phyloP scores from a whole-genome alignment of 2,329 filamentous ascomycete genomes.

The Aureobasidium sp. region DNA sequence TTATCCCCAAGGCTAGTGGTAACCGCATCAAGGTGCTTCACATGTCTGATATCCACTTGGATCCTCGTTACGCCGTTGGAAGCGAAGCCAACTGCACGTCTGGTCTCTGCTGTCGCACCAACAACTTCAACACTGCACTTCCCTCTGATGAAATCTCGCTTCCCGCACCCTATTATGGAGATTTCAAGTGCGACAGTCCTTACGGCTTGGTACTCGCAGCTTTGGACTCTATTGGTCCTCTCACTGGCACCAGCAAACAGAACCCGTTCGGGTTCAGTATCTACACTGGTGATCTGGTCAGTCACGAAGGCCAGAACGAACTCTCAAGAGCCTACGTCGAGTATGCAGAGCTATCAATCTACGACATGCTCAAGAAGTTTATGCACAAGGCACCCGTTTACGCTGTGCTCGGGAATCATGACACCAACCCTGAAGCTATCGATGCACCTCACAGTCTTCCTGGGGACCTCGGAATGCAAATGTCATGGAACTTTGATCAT shows the following conservation, averaged over 20 bases:
- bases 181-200: conserved; percentile 49
- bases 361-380: conserved; percentile 47
- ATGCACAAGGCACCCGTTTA: conserved; percentile 47
- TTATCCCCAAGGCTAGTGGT: conserved; percentile 40
- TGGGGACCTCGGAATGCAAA: conserved; percentile 44
- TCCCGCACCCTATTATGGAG: conserved; percentile 46
- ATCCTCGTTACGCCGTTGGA: conserved; percentile 44
- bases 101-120: conserved; percentile 43
- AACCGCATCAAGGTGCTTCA: conserved; percentile 48
- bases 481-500: conserved; percentile 50
- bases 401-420: conserved; percentile 49
- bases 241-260: conserved; percentile 45
- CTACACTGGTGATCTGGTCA: conserved; percentile 50
- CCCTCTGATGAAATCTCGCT: conserved; percentile 29
- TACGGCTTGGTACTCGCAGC: conserved; percentile 49
- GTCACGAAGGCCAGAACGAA: conserved; percentile 45
- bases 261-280: conserved; percentile 44
- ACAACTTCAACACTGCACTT: conserved; percentile 30
- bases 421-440: conserved; percentile 45
- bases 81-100: conserved; percentile 47
- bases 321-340: conserved; percentile 44
- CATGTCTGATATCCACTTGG: conserved; percentile 42
- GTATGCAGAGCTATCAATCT: conserved; percentile 46
- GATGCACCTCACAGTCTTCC: conserved; percentile 46
- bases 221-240: conserved; percentile 45